These are phyloP conservation scores for Wickerhamiella alocasiicola DNA, from an alignment of 805 yeast species.

Conservation along the genomic window DNA sequence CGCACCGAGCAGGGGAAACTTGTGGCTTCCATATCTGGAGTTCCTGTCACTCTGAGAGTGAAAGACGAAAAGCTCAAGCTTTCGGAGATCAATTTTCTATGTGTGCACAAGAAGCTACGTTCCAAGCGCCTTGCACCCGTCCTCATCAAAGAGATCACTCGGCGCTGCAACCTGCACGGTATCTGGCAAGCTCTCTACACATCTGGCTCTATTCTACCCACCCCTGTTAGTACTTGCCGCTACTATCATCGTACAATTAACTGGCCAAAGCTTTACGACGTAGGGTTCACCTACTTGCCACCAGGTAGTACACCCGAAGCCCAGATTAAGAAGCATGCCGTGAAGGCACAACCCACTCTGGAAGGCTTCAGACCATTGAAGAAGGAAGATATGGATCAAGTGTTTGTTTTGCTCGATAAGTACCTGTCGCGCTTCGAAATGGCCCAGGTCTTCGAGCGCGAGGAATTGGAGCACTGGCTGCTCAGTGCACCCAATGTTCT, in stretches of 20 bases:
- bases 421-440: conserved; percentile 65
- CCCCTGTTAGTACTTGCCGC: conserved; percentile 80
- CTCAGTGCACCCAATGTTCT: conserved; percentile 32
- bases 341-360: conserved; percentile 40
- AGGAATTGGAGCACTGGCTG: conserved; percentile 74
- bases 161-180: conserved; percentile 71
- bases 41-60: conserved; percentile 60
- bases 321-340: conserved; percentile 49
- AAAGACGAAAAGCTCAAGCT: conserved; percentile 36
- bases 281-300: conserved; percentile 79
- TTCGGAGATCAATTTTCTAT: conserved; percentile 83
- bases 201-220: conserved; percentile 81
- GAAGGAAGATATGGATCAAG: conserved; percentile 50
- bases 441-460: conserved; percentile 52
- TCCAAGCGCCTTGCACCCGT: conserved; percentile 92
- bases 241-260: conserved; percentile 89
- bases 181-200: conserved; percentile 97
- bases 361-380: conserved; percentile 48
- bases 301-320: conserved; percentile 49
- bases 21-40: conserved; percentile 86
- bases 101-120: conserved; percentile 87
- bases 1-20: conserved; percentile 61
- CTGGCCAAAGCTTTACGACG: conserved; percentile 81
- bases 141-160: conserved; percentile 82
- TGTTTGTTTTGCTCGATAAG: conserved; percentile 41